Conservation (phyloP, 2,329 filamentous ascomycete genomes). For the Sporothrix sp. region DNA sequence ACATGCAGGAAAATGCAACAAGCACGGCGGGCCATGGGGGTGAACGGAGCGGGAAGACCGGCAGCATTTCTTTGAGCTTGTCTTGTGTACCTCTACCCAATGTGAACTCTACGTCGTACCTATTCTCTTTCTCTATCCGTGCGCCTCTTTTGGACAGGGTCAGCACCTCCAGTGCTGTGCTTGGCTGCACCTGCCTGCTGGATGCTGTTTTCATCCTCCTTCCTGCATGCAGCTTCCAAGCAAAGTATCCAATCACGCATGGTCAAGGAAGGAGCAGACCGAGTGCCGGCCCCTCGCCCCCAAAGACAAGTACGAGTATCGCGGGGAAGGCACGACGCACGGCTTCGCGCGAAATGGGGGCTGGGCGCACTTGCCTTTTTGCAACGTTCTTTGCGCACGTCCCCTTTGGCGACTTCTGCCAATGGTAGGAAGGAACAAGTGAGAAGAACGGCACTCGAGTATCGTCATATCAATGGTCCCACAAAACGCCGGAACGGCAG, state of each 20-base stretch:
- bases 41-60: too few species aligned
- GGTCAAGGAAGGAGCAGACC: conserved; percentile 2
- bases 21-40: neutral
- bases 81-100: too few species aligned
- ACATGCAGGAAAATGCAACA: neutral
- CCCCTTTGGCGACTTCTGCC: conserved; percentile 4
- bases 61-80: too few species aligned
- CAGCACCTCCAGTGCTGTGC: neutral
- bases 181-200: neutral
- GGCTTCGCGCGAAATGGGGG: neutral
- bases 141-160: neutral
- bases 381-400: neutral
- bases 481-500: neutral
- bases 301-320: neutral
- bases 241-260: neutral
- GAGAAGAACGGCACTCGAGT: neutral
- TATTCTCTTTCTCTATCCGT: neutral
- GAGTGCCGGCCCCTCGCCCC: neutral
- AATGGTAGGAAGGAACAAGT: conserved; percentile 1
- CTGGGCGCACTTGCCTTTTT: neutral
- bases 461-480: neutral
- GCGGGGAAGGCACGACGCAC: conserved; percentile 9
- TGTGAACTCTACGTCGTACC: too few species aligned
- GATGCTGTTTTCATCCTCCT: conserved; percentile 3
- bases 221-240: conserved; percentile 7